Conservation (phyloP, 805 yeast species). For the Sugiyamaella chiloensis region DNA sequence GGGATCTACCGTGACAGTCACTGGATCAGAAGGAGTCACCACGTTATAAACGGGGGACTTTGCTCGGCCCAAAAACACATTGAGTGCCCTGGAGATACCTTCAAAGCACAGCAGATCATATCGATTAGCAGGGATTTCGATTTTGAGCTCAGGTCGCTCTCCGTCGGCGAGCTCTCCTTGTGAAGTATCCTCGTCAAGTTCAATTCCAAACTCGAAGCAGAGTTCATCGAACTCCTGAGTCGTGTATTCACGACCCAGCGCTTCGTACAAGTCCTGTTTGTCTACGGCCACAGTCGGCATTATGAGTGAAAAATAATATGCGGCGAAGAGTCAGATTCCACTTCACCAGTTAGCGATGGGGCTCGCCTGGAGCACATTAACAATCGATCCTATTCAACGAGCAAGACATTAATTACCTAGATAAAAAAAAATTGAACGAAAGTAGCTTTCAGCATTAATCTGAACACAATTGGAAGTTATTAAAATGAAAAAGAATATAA, state of each 20-base stretch:
- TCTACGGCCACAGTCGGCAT: slow-evolving; percentile 99
- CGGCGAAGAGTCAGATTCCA: slow-evolving; percentile 2
- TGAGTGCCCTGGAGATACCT: slow-evolving; percentile 94
- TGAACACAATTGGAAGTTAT: too few species aligned
- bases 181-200: slow-evolving; percentile 95
- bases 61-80: slow-evolving; percentile 75
- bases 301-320: slow-evolving; percentile 15
- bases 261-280: slow-evolving; percentile 83
- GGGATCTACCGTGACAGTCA: slow-evolving; percentile 66
- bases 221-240: slow-evolving; percentile 94
- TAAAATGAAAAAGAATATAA: too few species aligned
- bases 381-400: too few species aligned
- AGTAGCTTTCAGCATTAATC: too few species aligned
- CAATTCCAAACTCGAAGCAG: slow-evolving; percentile 96
- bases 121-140: slow-evolving; percentile 97
- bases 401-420: too few species aligned
- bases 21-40: slow-evolving; percentile 56
- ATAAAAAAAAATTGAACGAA: too few species aligned
- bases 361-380: too few species aligned
- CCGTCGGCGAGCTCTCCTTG: slow-evolving; percentile 81
- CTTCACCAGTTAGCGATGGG: too few species aligned
- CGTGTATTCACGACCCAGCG: slow-evolving; percentile 59
- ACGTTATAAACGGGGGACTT: slow-evolving; percentile 66
- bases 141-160: slow-evolving; percentile 94
- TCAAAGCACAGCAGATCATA: slow-evolving; percentile 97